Evolutionary conservation across 1,284 basidiomycete genomes (phyloP), one percentile per base, ranked within the genome.

Genomic region (Cryptococcus sp.): DNA sequence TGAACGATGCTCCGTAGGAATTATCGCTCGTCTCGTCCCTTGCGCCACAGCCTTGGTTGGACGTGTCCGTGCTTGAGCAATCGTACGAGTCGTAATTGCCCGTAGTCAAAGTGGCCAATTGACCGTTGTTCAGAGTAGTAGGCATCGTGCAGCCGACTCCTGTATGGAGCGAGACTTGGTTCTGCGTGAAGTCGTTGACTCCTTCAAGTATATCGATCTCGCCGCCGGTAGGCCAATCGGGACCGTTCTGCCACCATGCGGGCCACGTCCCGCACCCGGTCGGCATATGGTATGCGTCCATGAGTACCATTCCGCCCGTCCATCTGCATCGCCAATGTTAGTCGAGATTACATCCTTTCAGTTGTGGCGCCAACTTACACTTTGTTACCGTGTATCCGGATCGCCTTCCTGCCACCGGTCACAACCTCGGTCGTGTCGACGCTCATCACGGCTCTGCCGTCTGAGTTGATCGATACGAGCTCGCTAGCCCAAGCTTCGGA

Each of bases 241-340:
- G 79, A 27, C 75, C 80, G 70, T 77, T 78, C 57, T 67, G 70
- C 79, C 80, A 80, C 72, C 75, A 80, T 3, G 78, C 78, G 16
- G 77, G 76, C 75, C 91, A 93, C 10, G 87, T 88, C 42, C 87
- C 91, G 76, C 91, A 94, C 7, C 92, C 92, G 1, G 87, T 87
- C 1, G 91, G 91, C 88, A 93, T 92, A 77, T 94, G 91, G n/a
- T 86, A 82, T 16, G 90, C 84, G 74, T 93, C 90, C 81, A 93
- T 83, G 57, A 93, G 82, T 60, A 92, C 81, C 44, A 93, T 81
- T 17, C 86, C 89, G 47, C 74, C 83, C 39, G 77, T 87, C 72
- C 85, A 90, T 1, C 80, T 78, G 10, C 31, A 13, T 35, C 3
- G 60, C 80, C 75, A 11, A 53, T 45, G 3, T 13, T 19, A 41